Base-by-base conservation (phyloP, 2,329 filamentous ascomycete species). In the Fusarium tjaetaba region DNA sequence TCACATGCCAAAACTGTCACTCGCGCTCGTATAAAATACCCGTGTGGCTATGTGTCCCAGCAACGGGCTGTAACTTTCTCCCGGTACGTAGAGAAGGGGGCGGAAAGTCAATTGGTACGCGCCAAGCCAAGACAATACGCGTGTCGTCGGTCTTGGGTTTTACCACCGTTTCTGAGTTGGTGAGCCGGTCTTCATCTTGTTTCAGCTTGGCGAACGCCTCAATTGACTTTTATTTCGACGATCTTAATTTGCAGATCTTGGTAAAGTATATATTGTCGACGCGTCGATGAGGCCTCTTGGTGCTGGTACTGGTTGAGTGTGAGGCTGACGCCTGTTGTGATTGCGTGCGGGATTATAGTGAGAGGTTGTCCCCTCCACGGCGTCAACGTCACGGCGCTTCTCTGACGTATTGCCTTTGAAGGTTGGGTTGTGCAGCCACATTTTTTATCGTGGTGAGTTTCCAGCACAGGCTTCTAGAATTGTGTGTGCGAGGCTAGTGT, bases 71-170 rank as follows among this genome's bases (percentile, higher is more conserved):
- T 28, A 28, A 7, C 26, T 28, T 28, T 28, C 26, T 28, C 26
- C 26, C 26, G 26, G 26, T 28, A 28, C 26, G 38, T 13, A 41
- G 34, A n/a, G 32, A 38, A 61, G 30, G n/a, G 32, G 18, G 18
- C 18, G 45, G 4, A 16, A 65, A 32, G 51, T 63, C 58, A 55
- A 65, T 56, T 57, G 32, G 38, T 24, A 61, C 43, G 57, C 49
- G 65, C 57, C 59, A 48, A 55, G 30, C 59, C 20, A 53, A 65
- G 57, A 65, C 66, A 49, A 49, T 59, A 70, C 67, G 59, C 66
- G 46, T 70, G 65, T 64, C 59, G 39, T 15, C 3, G 43, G 52
- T 65, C 59, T 59, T 68, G 26, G 28, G 45, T 65, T 68, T 67
- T 46, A 36, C 61, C 7, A 48, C 34, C 42, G 39, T 66, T 69